Evolutionary conservation across 2,329 filamentous ascomycete genomes (phyloP), one percentile per base, ranked within the genome.

Genomic region (Pyricularia sp.): DNA sequence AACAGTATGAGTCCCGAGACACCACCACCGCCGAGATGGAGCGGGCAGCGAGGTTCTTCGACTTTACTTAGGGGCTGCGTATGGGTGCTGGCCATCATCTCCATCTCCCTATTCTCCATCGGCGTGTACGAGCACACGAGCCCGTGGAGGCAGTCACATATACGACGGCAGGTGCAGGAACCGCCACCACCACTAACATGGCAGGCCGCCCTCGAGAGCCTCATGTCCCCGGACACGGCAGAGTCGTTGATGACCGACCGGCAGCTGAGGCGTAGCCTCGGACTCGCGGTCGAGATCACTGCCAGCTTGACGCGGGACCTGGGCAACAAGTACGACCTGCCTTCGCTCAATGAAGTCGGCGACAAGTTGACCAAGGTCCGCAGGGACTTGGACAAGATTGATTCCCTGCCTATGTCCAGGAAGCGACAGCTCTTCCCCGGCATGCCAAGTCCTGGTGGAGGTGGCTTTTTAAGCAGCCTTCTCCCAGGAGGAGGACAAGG

Each of bases 171-270:
- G 58, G 4, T 12, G 58, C 58, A 26, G 23, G 25, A 12, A 11
- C 58, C 33, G 14, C 33, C 33, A 36, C 33, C 33, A 14, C 33
- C 33, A 33, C 31, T n/a, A 26, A 25, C 66, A 25, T 68, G 66
- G 66, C 30, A 59, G 55, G 55, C 26, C 12, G 36, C 58, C 1
- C 30, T 68, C n/a, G 66, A 68, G 30, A 26, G 10, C 14, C 20
- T 68, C 30, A 20, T 68, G 28, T 68, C 66, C 2, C 55, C 30
- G 26, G 66, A 68, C 55, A 68, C 66, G 66, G 66, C 58, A n/a
- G 66, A 68, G 25, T 31, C 55, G 30, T n/a, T 68, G 26, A 11
- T 63, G 58, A 25, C 11, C 3, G 66, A 68, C 28, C 30, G 36
- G 12, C 66, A 68, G 58, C 66, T 68, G 26, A 20, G 66, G n/a